Evolutionary conservation across 176 grass and related monocot species (phyloP), one percentile per base, ranked within the genome.

Genomic region (Puya raimondii): DNA sequence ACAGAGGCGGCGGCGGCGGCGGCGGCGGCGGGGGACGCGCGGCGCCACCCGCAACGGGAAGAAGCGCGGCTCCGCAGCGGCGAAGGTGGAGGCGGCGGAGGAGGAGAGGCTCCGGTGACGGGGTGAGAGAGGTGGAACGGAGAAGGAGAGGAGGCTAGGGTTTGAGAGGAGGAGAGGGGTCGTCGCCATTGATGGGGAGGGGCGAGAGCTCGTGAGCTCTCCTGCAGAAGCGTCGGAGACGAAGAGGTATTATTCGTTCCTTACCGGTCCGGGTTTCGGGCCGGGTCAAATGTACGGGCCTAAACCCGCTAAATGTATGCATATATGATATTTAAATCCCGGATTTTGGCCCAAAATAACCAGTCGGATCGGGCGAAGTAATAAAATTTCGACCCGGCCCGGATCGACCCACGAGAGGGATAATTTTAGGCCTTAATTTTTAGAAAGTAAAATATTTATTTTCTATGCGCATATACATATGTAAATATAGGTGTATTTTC

Each of bases 121-220:
- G 64, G 18, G 18, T 14, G 67, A 42, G 29, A 11, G 22, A 69
- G 20, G 26, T 51, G 23, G 3, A 3, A 15, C 42, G 21, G 13
- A 20, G 69, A 29, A 4, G 13, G 70, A n/a, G 20, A 49, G 65
- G 20, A 49, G 65, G 13, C 54, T 51, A 10, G 79, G 69, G 10
- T 82, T 85, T 9, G 79, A 3, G 0, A 70, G 65, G 76, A 69
- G 16, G 56, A 68, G 51, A 74, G 76, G 69, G 48, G 11, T 57
- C 50, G 73, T 5, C 22, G 84, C 68, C 79, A 82, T 79, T 29
- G 82, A 65, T 65, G 25, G 6, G 10, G 59, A 15, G 14, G 3
- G 69, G 54, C 22, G 73, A 56, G 52, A 56, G 10, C 14, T 56
- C 16, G 16, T 18, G 14, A 9, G 54, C 15, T 59, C 53, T 57